Evolutionary conservation across 1,284 basidiomycete species (phyloP), one percentile per base, ranked within the genome.

Genomic region (Jaminaea rosea): DNA sequence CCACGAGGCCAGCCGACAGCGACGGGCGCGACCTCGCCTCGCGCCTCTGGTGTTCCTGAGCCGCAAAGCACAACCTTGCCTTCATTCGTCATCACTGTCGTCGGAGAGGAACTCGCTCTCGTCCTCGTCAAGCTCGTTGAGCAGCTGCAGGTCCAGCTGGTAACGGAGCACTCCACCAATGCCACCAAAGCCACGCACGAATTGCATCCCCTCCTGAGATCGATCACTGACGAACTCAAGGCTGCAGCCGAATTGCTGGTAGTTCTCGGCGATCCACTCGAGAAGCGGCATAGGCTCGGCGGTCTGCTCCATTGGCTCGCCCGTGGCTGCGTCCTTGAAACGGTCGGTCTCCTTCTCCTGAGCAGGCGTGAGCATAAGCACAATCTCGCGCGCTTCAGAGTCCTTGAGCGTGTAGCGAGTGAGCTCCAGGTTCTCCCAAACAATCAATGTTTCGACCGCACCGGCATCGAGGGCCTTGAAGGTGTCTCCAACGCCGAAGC

Each of bases 181-280:
- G 29, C 93, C 93, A 78, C 93, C 93, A 70, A 98, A 98, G 47
- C 93, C 94, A 76, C 93, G 93, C 69, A 94, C 91, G 79, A 97
- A 98, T 76, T 98, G 94, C 41, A 88, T 88, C 28, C 93, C 93
- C 75, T 98, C 93, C 74, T 97, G 92, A n/a, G 88, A 92, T 46
- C 74, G 62, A 50, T 68, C 64, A 5, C 67, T 66, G 45, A 65
- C 70, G 26, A 47, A 80, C 65, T 97, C 93, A 57, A 97, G 84
- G 63, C 86, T 86, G 53, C 92, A 88, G 62, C 93, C 94, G 73
- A 97, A 98, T 46, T 92, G 87, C 75, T 89, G 91, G 81, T 98
- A 98, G 75, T 92, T 91, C 72, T 98, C 94, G 32, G 94, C 87
- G 71, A 98, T 90, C 94, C 94, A 98, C 76, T 98, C 71, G 10